These are phyloP conservation scores for Raddia distichophylla DNA, from an alignment of 176 grass and related monocot species.

Conservation along the genomic window DNA sequence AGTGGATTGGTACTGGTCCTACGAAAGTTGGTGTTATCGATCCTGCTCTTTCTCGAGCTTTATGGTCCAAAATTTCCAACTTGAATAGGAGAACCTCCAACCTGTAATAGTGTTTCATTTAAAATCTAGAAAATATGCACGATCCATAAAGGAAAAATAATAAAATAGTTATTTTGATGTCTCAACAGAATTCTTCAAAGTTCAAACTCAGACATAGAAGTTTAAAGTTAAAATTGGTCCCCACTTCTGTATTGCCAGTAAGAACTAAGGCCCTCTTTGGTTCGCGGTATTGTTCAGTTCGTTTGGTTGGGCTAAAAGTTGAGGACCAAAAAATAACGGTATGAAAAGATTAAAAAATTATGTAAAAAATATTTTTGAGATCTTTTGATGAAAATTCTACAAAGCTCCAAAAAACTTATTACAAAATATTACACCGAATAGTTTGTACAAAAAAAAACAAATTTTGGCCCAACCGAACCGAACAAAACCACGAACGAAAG, in stretches of 20 bases:
- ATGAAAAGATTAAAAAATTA: too few relatives aligned
- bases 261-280: neutral
- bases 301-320: too few relatives aligned
- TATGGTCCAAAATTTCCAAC: conserved; percentile 92
- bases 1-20: conserved; percentile 79
- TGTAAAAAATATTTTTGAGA: too few relatives aligned
- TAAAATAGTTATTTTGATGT: neutral
- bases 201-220: neutral
- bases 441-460: too few relatives aligned
- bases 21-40: conserved; percentile 73
- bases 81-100: conserved; percentile 93
- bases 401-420: too few relatives aligned
- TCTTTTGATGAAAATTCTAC: too few relatives aligned
- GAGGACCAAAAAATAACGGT: too few relatives aligned
- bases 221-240: neutral
- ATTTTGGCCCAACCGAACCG: too few relatives aligned
- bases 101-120: conserved; percentile 45
- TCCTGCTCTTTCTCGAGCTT: conserved; percentile 94
- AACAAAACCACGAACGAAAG: too few relatives aligned
- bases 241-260: neutral
- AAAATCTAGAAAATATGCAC: conserved; percentile 19
- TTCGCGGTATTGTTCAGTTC: too few relatives aligned
- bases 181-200: neutral
- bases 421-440: too few relatives aligned
- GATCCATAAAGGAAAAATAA: conserved; percentile 7